Evolutionary conservation across 2,329 filamentous ascomycete species (phyloP).

Genomic region (Aciculosporium take): DNA sequence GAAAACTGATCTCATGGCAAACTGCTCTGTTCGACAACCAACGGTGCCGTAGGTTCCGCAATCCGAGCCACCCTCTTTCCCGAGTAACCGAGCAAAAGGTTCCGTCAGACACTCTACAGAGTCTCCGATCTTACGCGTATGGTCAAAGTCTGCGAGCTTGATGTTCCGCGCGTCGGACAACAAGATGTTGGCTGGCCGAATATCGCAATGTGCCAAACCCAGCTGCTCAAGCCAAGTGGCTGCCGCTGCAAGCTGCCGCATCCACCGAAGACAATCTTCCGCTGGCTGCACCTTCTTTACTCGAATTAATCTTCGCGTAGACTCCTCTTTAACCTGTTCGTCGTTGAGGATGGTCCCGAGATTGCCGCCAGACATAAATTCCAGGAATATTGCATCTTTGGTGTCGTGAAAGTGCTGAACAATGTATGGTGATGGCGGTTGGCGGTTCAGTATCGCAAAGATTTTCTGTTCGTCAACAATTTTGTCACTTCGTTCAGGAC

Average conservation of each 20-base stretch:
- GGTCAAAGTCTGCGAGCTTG: conserved; percentile 7
- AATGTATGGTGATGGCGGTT: conserved; percentile 8
- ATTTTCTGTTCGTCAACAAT: conserved; percentile 4
- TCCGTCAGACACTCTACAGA: conserved; percentile 1
- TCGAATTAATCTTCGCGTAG: conserved; percentile 1
- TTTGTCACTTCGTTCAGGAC: conserved; percentile 2
- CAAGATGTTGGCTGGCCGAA: conserved; percentile 6
- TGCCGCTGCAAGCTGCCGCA: conserved; percentile 7
- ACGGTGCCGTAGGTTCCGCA: conserved; percentile 4
- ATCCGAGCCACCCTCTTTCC: conserved; percentile 2
- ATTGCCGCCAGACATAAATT: conserved; percentile 4
- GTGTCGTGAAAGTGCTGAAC: conserved; percentile 4
- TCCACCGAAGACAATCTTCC: conserved; percentile 4
- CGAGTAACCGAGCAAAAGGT: conserved; percentile 6
- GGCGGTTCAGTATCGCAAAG: conserved; percentile 5
- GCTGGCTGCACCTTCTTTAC: conserved; percentile 3
- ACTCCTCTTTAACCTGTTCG: neutral
- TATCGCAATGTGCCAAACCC: conserved; percentile 6
- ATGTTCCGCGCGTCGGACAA: conserved; percentile 2
- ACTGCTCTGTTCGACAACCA: conserved; percentile 6
- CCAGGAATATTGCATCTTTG: conserved; percentile 6
- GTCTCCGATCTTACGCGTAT: neutral
- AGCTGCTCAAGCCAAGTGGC: conserved; percentile 7
- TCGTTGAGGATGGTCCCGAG: neutral
- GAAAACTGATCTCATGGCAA: conserved; percentile 7